Base-by-base conservation (phyloP, 257 asterid species). In the Craterostigma plantagineum region DNA sequence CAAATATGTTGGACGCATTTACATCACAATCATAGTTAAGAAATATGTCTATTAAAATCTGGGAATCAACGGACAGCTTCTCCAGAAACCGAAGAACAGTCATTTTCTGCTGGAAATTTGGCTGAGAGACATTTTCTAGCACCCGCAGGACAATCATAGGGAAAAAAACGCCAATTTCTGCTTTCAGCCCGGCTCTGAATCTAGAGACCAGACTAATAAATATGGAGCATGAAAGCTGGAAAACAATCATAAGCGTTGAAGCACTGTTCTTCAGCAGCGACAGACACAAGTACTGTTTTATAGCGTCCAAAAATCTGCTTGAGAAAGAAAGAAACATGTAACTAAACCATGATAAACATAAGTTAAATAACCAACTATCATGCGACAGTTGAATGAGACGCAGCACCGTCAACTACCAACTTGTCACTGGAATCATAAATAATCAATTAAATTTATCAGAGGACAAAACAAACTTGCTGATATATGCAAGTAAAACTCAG, bases 221-320 rank as follows among this genome's bases (percentile, higher is more conserved):
- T 65, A 86, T 86, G 45, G 97, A 86, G 81, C 97, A 81, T n/a
- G 97, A 86, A 58, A 86, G 97, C 82, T 86, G 97, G 79, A 81
- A 86, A 57, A 86, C 78, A 63, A 76, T 78, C 93, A 81, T 71
- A 45, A 78, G 93, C 41, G 91, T 73, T 11, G 94, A 86, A 40
- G 92, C 92, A 64, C 94, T 86, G 76, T 86, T 86, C 82, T 86
- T 86, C 81, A 86, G 62, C 53, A 86, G 68, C 34, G 97, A 86
- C 60, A 86, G 68, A 58, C 97, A 86, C 75, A 86, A 66, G 62
- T 86, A 86, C 71, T 81, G 97, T 76, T 86, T 86, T 59, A 86
- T 86, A 47, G 99, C 99, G 60, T 90, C 99, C 46, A 83, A 67
- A 57, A 90, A 90, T 62, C 99, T 90, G 94, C 60, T 61, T 50